phyloP scores from a whole-genome alignment of 108 stramenopile genomes.

The Nannochloropsis gaditana region DNA sequence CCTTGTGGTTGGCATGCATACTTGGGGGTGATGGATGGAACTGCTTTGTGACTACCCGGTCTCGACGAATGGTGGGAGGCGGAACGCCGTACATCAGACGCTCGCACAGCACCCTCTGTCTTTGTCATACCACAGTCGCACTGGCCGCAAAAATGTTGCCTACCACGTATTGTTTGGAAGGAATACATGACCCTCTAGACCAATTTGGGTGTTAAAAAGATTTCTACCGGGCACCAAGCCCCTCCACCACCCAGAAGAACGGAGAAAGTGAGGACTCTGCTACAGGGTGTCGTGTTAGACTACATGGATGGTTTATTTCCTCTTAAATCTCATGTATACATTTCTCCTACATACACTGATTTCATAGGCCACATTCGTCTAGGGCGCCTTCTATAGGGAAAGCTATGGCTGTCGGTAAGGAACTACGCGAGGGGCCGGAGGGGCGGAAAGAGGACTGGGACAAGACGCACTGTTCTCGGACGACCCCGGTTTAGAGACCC shows the following conservation, averaged over 20 bases:
- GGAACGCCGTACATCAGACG: not conserved
- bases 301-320: not conserved
- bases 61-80: slow-evolving; percentile 11
- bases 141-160: too few species aligned
- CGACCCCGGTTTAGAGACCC: too few species aligned
- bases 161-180: too few species aligned
- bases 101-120: too few species aligned
- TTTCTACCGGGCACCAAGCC: not conserved
- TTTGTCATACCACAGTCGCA: too few species aligned
- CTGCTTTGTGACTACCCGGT: not conserved
- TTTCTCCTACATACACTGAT: not conserved
- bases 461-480: too few species aligned
- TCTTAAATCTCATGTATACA: not conserved
- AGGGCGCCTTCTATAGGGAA: not conserved
- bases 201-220: too few species aligned
- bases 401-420: slow-evolving; percentile 6
- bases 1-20: too few species aligned
- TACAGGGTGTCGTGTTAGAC: not conserved
- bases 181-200: too few species aligned
- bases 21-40: too few species aligned
- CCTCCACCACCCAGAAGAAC: not conserved
- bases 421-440: not conserved
- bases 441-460: not conserved
- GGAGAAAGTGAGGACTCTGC: slow-evolving; percentile 1
- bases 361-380: not conserved